These are phyloP conservation scores for Silybum marianum DNA, from an alignment of 129 eudicot genomes.

Conservation along the genomic window DNA sequence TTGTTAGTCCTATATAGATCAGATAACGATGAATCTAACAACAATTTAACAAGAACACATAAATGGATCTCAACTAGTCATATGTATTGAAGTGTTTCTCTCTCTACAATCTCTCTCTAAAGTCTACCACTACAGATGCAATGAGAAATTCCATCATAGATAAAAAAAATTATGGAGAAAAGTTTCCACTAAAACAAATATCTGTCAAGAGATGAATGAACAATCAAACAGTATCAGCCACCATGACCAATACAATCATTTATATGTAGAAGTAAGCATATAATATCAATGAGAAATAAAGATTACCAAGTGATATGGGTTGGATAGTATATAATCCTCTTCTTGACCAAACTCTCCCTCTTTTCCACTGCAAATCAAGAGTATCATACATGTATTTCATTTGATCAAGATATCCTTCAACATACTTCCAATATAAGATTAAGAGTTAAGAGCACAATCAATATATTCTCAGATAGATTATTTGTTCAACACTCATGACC, in stretches of 20 bases:
- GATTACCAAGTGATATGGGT: constrained; percentile 95
- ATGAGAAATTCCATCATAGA: neutral
- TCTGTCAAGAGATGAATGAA: neutral
- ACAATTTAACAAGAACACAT: too few relatives aligned
- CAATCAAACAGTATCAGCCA: neutral
- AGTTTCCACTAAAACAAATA: neutral
- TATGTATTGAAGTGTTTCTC: too few relatives aligned
- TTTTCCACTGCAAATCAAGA: constrained; percentile 67
- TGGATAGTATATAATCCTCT: constrained; percentile 84
- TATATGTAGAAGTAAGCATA: neutral
- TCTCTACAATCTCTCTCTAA: too few relatives aligned
- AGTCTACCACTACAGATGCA: neutral
- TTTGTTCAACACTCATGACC: neutral
- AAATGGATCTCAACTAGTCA: too few relatives aligned
- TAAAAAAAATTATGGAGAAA: neutral
- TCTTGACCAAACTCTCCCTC: constrained; percentile 85
- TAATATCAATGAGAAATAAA: constrained; percentile 10
- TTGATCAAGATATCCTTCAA: constrained; percentile 4
- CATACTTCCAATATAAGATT: neutral
- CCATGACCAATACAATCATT: neutral
- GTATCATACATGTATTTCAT: constrained; percentile 18
- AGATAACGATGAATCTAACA: too few relatives aligned
- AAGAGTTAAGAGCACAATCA: neutral
- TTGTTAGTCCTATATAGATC: too few relatives aligned
- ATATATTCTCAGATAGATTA: neutral